These are phyloP conservation scores for Sporisorium sorghi DNA, from an alignment of 1,284 basidiomycete species.

Conservation along the genomic window DNA sequence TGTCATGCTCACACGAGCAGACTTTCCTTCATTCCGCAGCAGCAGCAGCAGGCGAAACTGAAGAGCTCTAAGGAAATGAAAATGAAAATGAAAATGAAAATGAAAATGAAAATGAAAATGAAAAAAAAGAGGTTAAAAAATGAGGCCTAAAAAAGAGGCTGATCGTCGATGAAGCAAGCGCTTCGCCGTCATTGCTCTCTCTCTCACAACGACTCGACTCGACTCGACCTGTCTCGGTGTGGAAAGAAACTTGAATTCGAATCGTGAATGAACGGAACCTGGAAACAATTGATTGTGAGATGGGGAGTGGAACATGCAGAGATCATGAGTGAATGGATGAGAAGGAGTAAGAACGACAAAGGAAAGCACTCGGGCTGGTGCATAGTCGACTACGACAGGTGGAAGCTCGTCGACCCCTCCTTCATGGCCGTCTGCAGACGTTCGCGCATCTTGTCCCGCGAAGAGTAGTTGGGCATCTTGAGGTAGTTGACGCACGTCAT, in stretches of 20 bases:
- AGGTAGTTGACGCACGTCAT: slow-evolving; percentile 93
- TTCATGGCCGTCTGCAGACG: slow-evolving; percentile 63
- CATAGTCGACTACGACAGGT: slow-evolving; percentile 56
- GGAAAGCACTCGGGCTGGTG: no score
- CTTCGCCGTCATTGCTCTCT: no score
- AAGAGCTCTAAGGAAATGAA: neutral
- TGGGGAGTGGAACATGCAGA: neutral
- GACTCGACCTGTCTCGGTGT: no score
- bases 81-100: no score
- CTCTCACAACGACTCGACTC: no score
- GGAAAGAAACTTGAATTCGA: neutral
- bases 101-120: neutral
- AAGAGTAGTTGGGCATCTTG: slow-evolving; percentile 67
- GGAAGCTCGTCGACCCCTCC: slow-evolving; percentile 66
- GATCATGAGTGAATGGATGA: neutral
- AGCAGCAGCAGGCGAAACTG: neutral
- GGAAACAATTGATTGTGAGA: slow-evolving; percentile 2
- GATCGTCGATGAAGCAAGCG: no score
- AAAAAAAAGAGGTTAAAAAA: no score
- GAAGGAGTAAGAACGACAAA: no score
- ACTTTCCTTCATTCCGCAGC: neutral
- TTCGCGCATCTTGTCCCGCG: slow-evolving; percentile 60
- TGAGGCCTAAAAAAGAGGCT: no score
- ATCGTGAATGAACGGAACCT: neutral
- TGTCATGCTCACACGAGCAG: slow-evolving; percentile 13